phyloP scores from a whole-genome alignment of 768 basidiomycete species.

The Auricularia heimuer region DNA sequence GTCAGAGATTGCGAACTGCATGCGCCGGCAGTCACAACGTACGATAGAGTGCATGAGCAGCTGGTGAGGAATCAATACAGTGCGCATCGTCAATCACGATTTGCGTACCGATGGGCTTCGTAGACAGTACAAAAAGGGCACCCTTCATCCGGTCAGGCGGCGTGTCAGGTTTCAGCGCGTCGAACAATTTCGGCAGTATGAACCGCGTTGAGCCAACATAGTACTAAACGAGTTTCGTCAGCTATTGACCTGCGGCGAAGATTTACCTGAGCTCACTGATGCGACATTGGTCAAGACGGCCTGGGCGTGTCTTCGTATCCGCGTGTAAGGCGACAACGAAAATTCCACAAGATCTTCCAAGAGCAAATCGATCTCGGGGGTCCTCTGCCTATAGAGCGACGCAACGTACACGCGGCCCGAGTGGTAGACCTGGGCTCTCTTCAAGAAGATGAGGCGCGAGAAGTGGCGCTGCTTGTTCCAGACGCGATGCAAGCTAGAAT shows the following conservation, averaged over 20 bases:
- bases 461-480: constrained; percentile 68
- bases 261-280: constrained; percentile 35
- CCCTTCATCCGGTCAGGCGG: constrained; percentile 24
- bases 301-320: constrained; percentile 69
- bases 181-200: constrained; percentile 25
- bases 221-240: constrained; percentile 31
- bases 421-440: constrained; percentile 72
- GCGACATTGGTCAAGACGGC: constrained; percentile 52
- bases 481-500: constrained; percentile 47
- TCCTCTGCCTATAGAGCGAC: constrained; percentile 61
- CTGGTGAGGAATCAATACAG: background rate
- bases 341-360: constrained; percentile 60
- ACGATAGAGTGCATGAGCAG: background rate
- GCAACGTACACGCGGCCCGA: constrained; percentile 69
- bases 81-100: background rate
- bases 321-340: constrained; percentile 70
- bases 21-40: background rate
- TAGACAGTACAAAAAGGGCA: constrained; percentile 51
- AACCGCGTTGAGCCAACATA: constrained; percentile 64
- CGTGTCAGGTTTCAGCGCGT: constrained; percentile 15
- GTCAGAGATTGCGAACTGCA: constrained; percentile 4
- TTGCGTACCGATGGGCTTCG: constrained; percentile 27
- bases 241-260: too few relatives aligned
- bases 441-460: constrained; percentile 62
- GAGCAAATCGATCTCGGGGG: constrained; percentile 61